phyloP scores from a whole-genome alignment of 2,329 filamentous ascomycete species.

The Furcasterigmium furcatum region DNA sequence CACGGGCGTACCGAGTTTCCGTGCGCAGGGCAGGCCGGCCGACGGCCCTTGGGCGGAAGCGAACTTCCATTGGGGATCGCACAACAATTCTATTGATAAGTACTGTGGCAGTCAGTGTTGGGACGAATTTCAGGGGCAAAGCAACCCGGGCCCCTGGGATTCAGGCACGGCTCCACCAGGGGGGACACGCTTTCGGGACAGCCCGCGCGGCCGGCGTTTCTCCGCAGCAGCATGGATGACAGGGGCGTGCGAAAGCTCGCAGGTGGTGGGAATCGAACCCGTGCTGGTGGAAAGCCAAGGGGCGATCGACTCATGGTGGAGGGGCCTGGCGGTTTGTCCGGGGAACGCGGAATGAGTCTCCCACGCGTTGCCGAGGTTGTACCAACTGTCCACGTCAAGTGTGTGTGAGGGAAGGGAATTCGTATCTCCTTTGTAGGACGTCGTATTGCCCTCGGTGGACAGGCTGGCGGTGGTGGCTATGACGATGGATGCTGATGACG shows the following conservation, averaged over 20 bases:
- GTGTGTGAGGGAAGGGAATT: background rate
- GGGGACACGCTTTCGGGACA: background rate
- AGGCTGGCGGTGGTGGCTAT: background rate
- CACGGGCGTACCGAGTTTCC: too few species aligned
- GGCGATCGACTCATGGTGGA: background rate
- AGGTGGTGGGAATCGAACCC: background rate
- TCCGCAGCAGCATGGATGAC: too few species aligned
- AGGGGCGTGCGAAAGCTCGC: too few species aligned
- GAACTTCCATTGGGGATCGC: too few species aligned
- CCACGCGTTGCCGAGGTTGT: background rate
- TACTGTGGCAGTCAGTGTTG: too few species aligned
- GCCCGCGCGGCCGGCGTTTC: conserved; percentile 1
- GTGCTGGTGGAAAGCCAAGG: background rate
- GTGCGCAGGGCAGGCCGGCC: too few species aligned
- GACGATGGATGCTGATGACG: background rate
- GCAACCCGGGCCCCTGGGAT: too few species aligned
- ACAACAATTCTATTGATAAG: too few species aligned
- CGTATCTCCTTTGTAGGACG: background rate
- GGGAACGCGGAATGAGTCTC: background rate
- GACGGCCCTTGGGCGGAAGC: too few species aligned
- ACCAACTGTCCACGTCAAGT: background rate
- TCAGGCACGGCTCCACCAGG: too few species aligned
- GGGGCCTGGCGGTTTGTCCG: background rate
- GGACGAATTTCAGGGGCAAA: too few species aligned
- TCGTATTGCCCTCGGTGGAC: background rate